Evolutionary conservation across 495 filamentous ascomycete genomes (phyloP).

Genomic region (Daldinia decipiens): DNA sequence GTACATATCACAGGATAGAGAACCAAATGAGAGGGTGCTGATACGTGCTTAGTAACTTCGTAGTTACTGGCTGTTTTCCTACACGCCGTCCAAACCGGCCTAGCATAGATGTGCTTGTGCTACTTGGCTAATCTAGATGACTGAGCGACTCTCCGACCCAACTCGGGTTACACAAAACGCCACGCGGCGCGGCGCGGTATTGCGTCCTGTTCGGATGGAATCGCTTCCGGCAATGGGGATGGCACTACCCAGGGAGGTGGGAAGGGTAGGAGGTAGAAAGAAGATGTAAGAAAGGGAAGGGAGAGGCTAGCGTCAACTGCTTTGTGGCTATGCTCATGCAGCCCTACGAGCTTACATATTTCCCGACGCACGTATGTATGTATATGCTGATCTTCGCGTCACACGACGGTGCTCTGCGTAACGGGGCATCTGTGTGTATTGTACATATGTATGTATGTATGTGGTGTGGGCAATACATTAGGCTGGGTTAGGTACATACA

Average conservation of each 20-base stretch:
- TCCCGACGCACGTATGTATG: background rate
- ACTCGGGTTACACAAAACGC: background rate
- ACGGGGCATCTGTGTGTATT: no score
- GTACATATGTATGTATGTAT: background rate
- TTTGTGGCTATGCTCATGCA: no score
- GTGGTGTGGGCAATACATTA: no score
- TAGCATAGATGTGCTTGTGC: background rate
- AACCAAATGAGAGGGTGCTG: background rate
- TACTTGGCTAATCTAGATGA: background rate
- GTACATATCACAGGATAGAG: background rate
- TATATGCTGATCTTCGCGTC: background rate
- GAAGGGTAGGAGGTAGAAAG: no score
- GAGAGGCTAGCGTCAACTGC: background rate
- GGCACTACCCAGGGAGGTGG: no score
- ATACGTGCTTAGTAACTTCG: background rate
- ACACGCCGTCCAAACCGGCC: background rate
- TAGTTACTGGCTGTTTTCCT: background rate
- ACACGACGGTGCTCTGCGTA: slow-evolving; percentile 8
- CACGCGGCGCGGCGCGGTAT: slow-evolving; percentile 1
- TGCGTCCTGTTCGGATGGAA: slow-evolving; percentile 14
- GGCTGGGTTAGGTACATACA: no score
- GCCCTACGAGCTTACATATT: no score
- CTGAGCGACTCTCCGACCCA: background rate
- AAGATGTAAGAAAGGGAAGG: background rate
- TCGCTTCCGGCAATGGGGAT: background rate